phyloP scores from a whole-genome alignment of 768 basidiomycete genomes.

The Rhizopogon vesiculosus region DNA sequence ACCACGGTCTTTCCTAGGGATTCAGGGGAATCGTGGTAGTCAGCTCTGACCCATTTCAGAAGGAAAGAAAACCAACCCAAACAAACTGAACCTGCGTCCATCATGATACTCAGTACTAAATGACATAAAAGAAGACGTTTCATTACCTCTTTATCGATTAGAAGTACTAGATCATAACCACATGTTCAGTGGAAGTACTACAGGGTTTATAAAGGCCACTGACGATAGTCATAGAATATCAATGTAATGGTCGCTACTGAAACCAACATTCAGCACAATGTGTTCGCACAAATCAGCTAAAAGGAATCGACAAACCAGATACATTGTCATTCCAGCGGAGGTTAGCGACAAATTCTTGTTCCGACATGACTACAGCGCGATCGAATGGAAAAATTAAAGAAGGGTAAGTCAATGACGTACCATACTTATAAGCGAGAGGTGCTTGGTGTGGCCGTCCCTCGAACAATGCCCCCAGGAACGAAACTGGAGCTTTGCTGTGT shows the following conservation, averaged over 20 bases:
- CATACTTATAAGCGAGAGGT: too few relatives aligned
- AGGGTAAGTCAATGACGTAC: too few relatives aligned
- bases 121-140: background rate
- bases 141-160: background rate
- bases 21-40: background rate
- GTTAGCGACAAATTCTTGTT: background rate
- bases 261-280: background rate
- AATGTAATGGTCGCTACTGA: background rate
- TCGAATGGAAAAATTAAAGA: background rate
- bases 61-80: background rate
- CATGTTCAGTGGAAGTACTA: background rate
- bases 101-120: background rate
- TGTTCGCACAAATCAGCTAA: background rate
- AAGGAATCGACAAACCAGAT: background rate
- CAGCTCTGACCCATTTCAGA: too few relatives aligned
- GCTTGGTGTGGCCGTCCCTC: too few relatives aligned
- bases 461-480: too few relatives aligned
- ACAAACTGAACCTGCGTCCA: background rate
- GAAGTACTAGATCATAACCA: background rate
- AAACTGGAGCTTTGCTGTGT: too few relatives aligned
- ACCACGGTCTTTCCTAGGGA: background rate
- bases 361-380: background rate
- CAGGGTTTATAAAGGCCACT: background rate
- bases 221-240: background rate
- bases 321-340: background rate